A percentile compares a stretch with the other conserved stretches of the same genome.
Conservation (phyloP, 768 basidiomycete genomes). For the Trametes gibbosa region DNA sequence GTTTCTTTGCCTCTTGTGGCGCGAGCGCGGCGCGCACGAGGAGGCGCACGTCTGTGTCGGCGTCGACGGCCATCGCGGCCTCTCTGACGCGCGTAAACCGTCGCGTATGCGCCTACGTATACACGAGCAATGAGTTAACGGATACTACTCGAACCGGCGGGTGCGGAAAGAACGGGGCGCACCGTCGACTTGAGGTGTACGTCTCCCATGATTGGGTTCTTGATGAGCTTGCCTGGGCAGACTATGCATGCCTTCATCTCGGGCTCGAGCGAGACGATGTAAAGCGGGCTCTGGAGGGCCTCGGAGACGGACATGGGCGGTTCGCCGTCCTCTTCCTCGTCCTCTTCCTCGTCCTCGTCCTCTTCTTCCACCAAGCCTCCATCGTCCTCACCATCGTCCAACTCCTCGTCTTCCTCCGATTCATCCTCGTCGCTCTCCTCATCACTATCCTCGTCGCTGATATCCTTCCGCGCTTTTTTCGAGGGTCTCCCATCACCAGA, state of each 20-base stretch:
- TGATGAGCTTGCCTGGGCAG: constrained; percentile 74
- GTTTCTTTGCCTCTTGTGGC: neutral
- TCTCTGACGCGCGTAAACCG: constrained; percentile 51
- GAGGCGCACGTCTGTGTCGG: constrained; percentile 47
- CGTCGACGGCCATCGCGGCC: constrained; percentile 39
- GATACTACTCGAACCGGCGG: neutral
- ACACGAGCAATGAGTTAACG: neutral
- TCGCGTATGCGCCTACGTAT: constrained; percentile 58
- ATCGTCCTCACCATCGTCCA: constrained; percentile 21
- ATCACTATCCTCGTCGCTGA: constrained; percentile 22
- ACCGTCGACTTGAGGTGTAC: constrained; percentile 63
- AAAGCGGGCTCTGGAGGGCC: constrained; percentile 63
- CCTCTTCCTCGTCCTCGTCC: constrained; percentile 20
- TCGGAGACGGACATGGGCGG: constrained; percentile 53
- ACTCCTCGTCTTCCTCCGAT: constrained; percentile 23
- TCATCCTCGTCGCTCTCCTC: no score
- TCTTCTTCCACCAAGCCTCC: constrained; percentile 30
- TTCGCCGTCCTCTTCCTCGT: constrained; percentile 32
- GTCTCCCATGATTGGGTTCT: constrained; percentile 51
- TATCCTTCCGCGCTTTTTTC: constrained; percentile 7
- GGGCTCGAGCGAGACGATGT: constrained; percentile 53
- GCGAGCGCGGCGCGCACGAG: constrained; percentile 29
- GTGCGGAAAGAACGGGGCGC: constrained; percentile 35
- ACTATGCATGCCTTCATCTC: constrained; percentile 58
- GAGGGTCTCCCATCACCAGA: constrained; percentile 18